phyloP scores from a whole-genome alignment of 2,329 filamentous ascomycete species.

The Exophiala sp. region DNA sequence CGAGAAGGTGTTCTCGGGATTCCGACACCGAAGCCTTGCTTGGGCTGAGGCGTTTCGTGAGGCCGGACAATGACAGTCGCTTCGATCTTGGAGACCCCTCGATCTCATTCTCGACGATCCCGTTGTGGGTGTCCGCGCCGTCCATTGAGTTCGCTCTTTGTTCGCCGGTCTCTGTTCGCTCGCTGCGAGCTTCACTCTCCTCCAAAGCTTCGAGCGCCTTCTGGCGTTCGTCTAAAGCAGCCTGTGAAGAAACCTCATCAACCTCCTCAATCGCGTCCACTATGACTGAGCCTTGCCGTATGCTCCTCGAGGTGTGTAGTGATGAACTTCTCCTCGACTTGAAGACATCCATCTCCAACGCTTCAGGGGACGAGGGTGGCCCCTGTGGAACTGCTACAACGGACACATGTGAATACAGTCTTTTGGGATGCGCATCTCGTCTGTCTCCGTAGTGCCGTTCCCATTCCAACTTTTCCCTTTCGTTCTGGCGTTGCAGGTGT shows the following conservation, averaged over 20 bases:
- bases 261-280: conserved; percentile 27
- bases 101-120: not conserved
- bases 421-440: conserved; percentile 37
- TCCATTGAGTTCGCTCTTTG: not conserved
- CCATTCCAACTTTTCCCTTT: conserved; percentile 55
- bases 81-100: conserved; percentile 7
- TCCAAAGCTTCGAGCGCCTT: conserved; percentile 79
- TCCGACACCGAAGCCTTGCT: conserved; percentile 10
- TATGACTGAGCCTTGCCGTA: conserved; percentile 22
- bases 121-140: not conserved
- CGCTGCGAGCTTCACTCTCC: conserved; percentile 50
- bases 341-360: conserved; percentile 23
- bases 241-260: conserved; percentile 17
- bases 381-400: conserved; percentile 11
- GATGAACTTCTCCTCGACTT: conserved; percentile 5
- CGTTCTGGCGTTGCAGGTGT: conserved; percentile 45
- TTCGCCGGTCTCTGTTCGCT: conserved; percentile 5
- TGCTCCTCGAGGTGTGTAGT: conserved; percentile 16
- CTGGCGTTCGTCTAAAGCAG: conserved; percentile 65
- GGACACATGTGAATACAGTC: conserved; percentile 30
- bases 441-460: conserved; percentile 69
- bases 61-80: conserved; percentile 15
- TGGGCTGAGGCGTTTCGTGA: conserved; percentile 15
- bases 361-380: conserved; percentile 8
- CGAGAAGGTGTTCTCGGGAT: conserved; percentile 26